phyloP scores from a whole-genome alignment of 2,329 filamentous ascomycete genomes.

The Pestalotiopsis sp. region DNA sequence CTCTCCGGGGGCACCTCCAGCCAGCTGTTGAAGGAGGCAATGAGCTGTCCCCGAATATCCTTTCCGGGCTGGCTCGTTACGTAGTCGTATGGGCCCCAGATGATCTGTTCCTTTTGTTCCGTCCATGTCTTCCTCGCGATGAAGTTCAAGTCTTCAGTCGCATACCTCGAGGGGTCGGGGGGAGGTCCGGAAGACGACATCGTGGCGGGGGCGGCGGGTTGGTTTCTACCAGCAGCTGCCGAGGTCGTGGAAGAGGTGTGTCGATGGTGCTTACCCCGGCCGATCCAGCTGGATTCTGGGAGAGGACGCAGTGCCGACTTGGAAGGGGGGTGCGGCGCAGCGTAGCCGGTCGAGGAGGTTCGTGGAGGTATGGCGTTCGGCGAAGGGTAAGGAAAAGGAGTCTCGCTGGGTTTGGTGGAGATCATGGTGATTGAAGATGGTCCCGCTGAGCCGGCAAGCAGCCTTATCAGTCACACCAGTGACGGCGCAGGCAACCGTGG shows the following conservation, averaged over 20 bases:
- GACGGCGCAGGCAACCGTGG: conserved; percentile 14
- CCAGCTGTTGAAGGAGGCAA: conserved; percentile 81
- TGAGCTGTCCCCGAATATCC: conserved; percentile 80
- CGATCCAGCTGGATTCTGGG: conserved; percentile 65
- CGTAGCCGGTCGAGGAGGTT: conserved; percentile 67
- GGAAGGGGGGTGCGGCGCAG: conserved; percentile 31
- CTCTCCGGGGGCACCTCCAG: conserved; percentile 72
- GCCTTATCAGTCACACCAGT: conserved; percentile 4
- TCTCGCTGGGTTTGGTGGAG: conserved; percentile 8
- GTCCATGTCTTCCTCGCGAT: conserved; percentile 63
- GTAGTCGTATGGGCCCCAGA: conserved; percentile 81
- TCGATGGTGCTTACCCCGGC: conserved; percentile 35
- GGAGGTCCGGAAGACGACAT: conserved; percentile 41
- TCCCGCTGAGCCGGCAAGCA: not conserved
- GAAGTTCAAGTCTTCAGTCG: conserved; percentile 58
- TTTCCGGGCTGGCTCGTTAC: conserved; percentile 79
- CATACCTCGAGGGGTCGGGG: conserved; percentile 56
- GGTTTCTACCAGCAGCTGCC: conserved; percentile 4
- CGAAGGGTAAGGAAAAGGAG: conserved; percentile 41
- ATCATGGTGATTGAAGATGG: conserved; percentile 8
- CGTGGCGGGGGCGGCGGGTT: conserved; percentile 27
- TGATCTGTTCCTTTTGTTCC: conserved; percentile 74
- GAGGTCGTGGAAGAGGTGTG: conserved; percentile 27
- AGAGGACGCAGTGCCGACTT: conserved; percentile 55
- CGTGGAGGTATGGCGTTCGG: conserved; percentile 73